A percentile compares a stretch with the other conserved stretches of the same genome.
These are phyloP conservation scores for Cercospora zeae-maydis DNA, from an alignment of 2,329 filamentous ascomycete genomes.

Conservation along the genomic window DNA sequence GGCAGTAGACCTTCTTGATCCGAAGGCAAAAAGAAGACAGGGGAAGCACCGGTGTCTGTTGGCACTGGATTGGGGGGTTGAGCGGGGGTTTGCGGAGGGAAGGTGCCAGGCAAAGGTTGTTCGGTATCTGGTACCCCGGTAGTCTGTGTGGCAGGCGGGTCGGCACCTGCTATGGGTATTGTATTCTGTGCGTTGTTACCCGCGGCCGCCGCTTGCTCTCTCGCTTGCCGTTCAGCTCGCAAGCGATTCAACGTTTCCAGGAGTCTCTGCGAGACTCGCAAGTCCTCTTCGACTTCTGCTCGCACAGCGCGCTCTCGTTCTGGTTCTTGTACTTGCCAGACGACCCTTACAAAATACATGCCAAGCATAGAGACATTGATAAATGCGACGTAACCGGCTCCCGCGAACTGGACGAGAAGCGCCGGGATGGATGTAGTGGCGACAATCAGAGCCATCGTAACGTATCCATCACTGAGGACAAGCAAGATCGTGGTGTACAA, in stretches of 20 bases:
- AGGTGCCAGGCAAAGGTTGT: constrained; percentile 13
- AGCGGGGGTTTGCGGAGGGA: constrained; percentile 29
- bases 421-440: constrained; percentile 55
- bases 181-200: constrained; percentile 2
- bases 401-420: constrained; percentile 54
- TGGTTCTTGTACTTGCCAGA: constrained; percentile 61
- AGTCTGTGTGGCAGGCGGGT: constrained; percentile 14
- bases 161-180: constrained; percentile 2
- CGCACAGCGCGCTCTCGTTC: constrained; percentile 45
- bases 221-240: constrained; percentile 22
- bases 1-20: constrained; percentile 52
- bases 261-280: constrained; percentile 25
- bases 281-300: constrained; percentile 40
- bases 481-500: constrained; percentile 62
- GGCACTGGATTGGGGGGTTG: constrained; percentile 40
- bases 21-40: constrained; percentile 55
- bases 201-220: constrained; percentile 14
- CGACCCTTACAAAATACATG: constrained; percentile 63
- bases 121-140: constrained; percentile 23
- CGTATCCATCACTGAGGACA: constrained; percentile 59
- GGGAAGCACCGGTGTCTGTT: constrained; percentile 49
- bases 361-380: constrained; percentile 60
- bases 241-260: constrained; percentile 25
- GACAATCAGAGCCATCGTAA: constrained; percentile 52
- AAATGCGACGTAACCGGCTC: constrained; percentile 57